Conservation (phyloP, 495 filamentous ascomycete species). For the Penicillium cinerascens region DNA sequence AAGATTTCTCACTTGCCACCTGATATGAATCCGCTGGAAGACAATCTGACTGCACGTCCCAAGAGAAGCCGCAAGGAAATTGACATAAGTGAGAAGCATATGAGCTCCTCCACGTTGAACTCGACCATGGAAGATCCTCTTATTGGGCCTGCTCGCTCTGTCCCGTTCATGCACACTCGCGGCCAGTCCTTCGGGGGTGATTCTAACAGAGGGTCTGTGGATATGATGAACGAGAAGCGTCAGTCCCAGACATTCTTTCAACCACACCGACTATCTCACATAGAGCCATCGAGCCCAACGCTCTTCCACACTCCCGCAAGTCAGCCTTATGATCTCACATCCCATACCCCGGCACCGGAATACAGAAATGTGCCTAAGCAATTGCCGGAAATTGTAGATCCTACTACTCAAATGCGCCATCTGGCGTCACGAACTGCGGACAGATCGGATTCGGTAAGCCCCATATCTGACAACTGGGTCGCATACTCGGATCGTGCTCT, state of each 20-base stretch:
- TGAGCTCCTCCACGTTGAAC: conserved; percentile 51
- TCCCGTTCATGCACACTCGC: conserved; percentile 77
- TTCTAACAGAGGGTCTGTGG: conserved; percentile 28
- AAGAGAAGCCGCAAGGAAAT: conserved; percentile 71
- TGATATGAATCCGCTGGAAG: conserved; percentile 89
- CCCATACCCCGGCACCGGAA: conserved; percentile 23
- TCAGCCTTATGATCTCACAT: conserved; percentile 28
- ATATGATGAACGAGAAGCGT: conserved; percentile 18
- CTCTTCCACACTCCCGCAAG: conserved; percentile 24
- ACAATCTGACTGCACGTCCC: conserved; percentile 74
- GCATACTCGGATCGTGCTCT: conserved; percentile 55
- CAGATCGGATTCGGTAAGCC: conserved; percentile 35
- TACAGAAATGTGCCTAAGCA: conserved; percentile 21
- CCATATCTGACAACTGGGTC: conserved; percentile 57
- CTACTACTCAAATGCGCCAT: conserved; percentile 17
- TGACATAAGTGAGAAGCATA: conserved; percentile 55
- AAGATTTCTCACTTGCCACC: conserved; percentile 77
- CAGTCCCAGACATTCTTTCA: conserved; percentile 20
- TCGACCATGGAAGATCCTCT: conserved; percentile 58
- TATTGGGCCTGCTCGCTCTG: conserved; percentile 53
- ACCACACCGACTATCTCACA: conserved; percentile 23
- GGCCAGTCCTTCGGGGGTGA: conserved; percentile 49
- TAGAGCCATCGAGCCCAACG: conserved; percentile 40
- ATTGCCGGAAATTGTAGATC: conserved; percentile 17
- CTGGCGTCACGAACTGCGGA: conserved; percentile 25